Conservation (phyloP, 371 early-diverging fungal genomes). For the Nosema muscidifuracis region DNA sequence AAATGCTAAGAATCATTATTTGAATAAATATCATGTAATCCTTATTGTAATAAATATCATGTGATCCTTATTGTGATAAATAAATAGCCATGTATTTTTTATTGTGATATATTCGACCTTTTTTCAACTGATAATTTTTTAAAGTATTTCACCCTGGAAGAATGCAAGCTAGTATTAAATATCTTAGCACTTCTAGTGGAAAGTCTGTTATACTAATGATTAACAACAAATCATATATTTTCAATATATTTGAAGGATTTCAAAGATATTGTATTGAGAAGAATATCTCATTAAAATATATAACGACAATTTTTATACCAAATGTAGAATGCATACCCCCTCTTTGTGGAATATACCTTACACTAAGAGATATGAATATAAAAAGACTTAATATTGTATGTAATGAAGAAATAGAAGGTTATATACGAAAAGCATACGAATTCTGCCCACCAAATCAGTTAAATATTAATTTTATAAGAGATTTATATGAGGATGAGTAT, state of each 20-base stretch:
- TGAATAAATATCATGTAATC: too few relatives aligned
- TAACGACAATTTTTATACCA: slow-evolving; percentile 45
- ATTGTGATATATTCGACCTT: too few relatives aligned
- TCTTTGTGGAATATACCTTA: slow-evolving; percentile 52
- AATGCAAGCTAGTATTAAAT: slow-evolving; percentile 27
- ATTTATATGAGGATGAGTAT: background rate
- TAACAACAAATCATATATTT: slow-evolving; percentile 41
- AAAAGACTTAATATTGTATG: slow-evolving; percentile 29
- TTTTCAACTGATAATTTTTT: too few relatives aligned
- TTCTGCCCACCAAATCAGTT: slow-evolving; percentile 11
- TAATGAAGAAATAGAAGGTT: background rate
- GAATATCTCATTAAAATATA: slow-evolving; percentile 12
- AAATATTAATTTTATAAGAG: slow-evolving; percentile 26
- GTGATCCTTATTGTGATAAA: too few relatives aligned
- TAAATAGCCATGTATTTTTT: too few relatives aligned
- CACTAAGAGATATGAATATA: slow-evolving; percentile 32
- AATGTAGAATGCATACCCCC: slow-evolving; percentile 16
- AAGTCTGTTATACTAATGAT: slow-evolving; percentile 39
- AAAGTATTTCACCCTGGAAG: background rate
- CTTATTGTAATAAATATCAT: too few relatives aligned
- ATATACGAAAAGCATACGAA: slow-evolving; percentile 8
- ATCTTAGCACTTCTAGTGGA: slow-evolving; percentile 38
- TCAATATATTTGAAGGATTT: slow-evolving; percentile 59
- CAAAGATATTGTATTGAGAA: slow-evolving; percentile 56
- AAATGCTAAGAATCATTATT: too few relatives aligned